Base-by-base conservation (phyloP, 495 filamentous ascomycete species). In the Stereocaulon alpinum region DNA sequence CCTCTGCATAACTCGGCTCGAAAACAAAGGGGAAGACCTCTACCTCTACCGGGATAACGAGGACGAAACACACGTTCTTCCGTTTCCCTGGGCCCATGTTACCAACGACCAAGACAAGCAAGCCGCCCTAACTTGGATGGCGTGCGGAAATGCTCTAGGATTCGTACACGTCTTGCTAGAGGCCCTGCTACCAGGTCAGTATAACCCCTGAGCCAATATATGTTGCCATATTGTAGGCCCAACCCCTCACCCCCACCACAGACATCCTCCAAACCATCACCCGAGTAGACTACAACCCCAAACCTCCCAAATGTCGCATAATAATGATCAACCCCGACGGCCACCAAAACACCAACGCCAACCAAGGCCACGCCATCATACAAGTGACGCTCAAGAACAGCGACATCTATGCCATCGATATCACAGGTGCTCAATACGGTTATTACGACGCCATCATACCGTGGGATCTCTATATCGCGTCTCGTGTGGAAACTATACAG, bases 381-480 rank as follows among this genome's bases (percentile, higher is more conserved):
- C 60, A 45, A 1, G 43, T 63, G 32, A 58, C 48, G 1, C 51
- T 65, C 40, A 58, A 58, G 5, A 51, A 64, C 44, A 51, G 47
- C 12, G 60, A 60, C 29, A 17, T 11, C 6, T 67, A 61, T 45
- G 63, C 59, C 15, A 14, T 65, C 4, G 62, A 67, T 40, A 27
- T 62, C n/a, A 48, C 60, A 0, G 65, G 67, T 11, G 55, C 59
- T 2, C 67, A 69, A 24, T 65, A 61, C 37, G 65, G 65, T 17
- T 60, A 60, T 29, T 44, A 44, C 40, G 42, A 62, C 22, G 4
- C 60, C 1, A 40, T 64, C 27, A 44, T 49, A 7, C 54, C 52
- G 10, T 49, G 44, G 44, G 6, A 20, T 0, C 2, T 50, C 10
- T 50, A 50, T 24, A 4, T 1, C 27, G 3, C 0, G 0, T 50